Evolutionary conservation across 1,139 yeast genomes (phyloP), one percentile per base, ranked within the genome.

Genomic region (Taphrina pruni): DNA sequence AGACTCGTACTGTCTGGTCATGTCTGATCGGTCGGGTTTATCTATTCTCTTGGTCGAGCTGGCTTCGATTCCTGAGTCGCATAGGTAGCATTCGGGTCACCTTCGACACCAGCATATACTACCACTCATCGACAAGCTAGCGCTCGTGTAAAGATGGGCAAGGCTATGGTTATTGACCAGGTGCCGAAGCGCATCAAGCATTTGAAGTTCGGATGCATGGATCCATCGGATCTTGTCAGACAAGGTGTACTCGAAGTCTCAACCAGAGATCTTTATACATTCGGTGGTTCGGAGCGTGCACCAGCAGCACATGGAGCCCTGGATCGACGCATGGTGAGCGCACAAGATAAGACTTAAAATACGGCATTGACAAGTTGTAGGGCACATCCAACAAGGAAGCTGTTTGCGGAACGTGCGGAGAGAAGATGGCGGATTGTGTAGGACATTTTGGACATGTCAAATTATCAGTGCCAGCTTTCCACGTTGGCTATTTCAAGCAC

Each of bases 371-470:
- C 35, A 21, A 35, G 12, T n/a, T 6, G 14, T 20, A 78, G 79
- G 99, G 99, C 77, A 92, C 92, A 14, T 90, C 97, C 6, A 87
- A 95, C 70, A 93, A 92, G 74, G 81, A 89, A 41, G 82, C 86
- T 35, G 96, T 89, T 76, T 95, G 99, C 82, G 78, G 86, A 17
- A 95, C 98, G 0, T 95, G 99, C 80, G 92, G 87, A 74, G 98
- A 98, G 8, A 88, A 88, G 74, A 81, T 95, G 75, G 97, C 97
- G 0, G 86, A 96, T 0, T 95, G 99, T 78, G 97, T 94, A 79
- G 99, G 99, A 69, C 99, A 95, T 80, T 95, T 95, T 78, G 99
- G 99, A 56, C 97, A 95, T 76, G 86, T 95, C 73, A 86, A 91
- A 74, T 83, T 95, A 68, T 97, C 98, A 0, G 82, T 95, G 65